These are phyloP conservation scores for Seminavis robusta DNA, from an alignment of 108 stramenopile species.

Conservation along the genomic window DNA sequence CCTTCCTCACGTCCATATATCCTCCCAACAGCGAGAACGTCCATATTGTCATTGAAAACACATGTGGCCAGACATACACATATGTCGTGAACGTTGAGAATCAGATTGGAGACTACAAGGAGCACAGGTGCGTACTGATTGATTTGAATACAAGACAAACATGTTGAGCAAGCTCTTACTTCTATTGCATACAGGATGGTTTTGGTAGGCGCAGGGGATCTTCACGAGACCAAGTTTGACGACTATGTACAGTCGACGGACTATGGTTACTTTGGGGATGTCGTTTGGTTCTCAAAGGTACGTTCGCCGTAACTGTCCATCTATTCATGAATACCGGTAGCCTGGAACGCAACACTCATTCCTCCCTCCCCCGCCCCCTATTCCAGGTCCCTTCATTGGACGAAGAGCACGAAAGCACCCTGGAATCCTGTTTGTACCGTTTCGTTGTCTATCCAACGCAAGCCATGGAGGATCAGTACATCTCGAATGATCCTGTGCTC, in stretches of 20 bases:
- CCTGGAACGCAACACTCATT: background rate
- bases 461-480: background rate
- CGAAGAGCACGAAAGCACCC: background rate
- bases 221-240: background rate
- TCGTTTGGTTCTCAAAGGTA: background rate
- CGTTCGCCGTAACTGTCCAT: too few relatives aligned
- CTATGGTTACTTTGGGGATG: background rate
- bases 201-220: background rate
- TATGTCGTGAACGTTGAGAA: too few relatives aligned
- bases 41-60: constrained; percentile 3
- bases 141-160: background rate
- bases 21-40: too few relatives aligned
- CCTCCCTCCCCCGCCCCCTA: background rate
- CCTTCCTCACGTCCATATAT: too few relatives aligned
- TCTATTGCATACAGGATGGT: background rate
- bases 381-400: background rate
- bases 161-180: background rate
- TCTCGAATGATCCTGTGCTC: background rate
- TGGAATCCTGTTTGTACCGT: constrained; percentile 1
- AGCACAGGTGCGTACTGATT: too few relatives aligned
- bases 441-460: constrained; percentile 8
- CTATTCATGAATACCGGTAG: too few relatives aligned
- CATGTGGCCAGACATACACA: constrained; percentile 11
- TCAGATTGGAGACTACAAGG: too few relatives aligned
- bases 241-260: background rate